These are phyloP conservation scores for Penicillium riverlandense DNA, from an alignment of 495 filamentous ascomycete genomes.

Conservation along the genomic window DNA sequence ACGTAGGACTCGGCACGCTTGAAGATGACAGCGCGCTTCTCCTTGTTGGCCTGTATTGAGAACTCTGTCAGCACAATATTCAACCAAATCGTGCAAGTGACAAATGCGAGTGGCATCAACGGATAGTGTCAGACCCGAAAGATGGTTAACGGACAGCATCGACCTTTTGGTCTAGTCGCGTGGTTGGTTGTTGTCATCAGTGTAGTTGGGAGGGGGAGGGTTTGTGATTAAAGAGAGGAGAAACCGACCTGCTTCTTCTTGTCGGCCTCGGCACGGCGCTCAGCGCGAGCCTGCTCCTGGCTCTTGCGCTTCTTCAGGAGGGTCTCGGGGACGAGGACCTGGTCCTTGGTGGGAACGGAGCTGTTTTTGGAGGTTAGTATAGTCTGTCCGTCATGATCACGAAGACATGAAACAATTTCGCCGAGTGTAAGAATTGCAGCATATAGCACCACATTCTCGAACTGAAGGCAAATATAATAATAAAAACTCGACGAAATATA, in stretches of 20 bases:
- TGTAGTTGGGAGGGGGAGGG: background rate
- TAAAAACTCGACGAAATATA: constrained; percentile 68
- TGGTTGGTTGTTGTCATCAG: constrained; percentile 73
- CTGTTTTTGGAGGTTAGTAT: constrained; percentile 61
- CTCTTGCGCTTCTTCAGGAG: constrained; percentile 99
- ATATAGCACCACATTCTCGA: constrained; percentile 82
- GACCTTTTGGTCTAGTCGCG: constrained; percentile 87
- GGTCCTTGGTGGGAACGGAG: constrained; percentile 78
- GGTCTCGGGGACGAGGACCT: constrained; percentile 94
- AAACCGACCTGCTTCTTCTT: constrained; percentile 83
- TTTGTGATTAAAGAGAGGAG: background rate
- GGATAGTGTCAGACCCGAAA: constrained; percentile 91
- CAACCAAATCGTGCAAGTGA: constrained; percentile 7
- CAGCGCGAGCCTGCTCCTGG: constrained; percentile 95
- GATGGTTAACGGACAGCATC: constrained; percentile 99
- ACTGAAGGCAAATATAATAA: constrained; percentile 39
- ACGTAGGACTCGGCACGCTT: constrained; percentile 99
- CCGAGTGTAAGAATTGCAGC: constrained; percentile 86
- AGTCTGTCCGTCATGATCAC: constrained; percentile 60
- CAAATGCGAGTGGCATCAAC: constrained; percentile 20
- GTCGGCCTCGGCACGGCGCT: constrained; percentile 67
- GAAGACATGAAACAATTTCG: constrained; percentile 55
- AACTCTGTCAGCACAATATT: constrained; percentile 33
- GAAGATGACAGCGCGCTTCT: constrained; percentile 97
- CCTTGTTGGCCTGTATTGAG: constrained; percentile 72